Percentiles rank a stretch among this genome's conserved stretches.
Evolutionary conservation across 2,329 filamentous ascomycete genomes (phyloP).

Genomic region (Erysiphe neolycopersici): DNA sequence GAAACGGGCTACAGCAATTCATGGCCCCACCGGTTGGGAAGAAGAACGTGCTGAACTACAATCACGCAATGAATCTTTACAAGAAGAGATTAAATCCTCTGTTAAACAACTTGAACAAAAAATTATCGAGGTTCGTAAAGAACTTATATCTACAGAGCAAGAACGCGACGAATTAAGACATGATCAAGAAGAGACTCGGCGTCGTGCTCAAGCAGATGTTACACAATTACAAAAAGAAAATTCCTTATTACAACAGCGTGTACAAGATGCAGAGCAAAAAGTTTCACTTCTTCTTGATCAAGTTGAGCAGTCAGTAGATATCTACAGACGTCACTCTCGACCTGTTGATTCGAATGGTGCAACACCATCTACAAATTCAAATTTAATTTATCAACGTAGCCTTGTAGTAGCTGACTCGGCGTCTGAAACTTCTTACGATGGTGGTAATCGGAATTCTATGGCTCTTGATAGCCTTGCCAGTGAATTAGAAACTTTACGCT

Average conservation of each 20-base stretch:
- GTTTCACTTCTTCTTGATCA: constrained; percentile 84
- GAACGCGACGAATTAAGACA: constrained; percentile 43
- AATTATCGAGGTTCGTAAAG: constrained; percentile 37
- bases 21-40: constrained; percentile 41
- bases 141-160: constrained; percentile 35
- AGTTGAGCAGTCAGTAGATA: constrained; percentile 79
- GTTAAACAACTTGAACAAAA: constrained; percentile 44
- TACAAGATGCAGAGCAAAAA: constrained; percentile 72
- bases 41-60: constrained; percentile 41
- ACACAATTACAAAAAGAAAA: constrained; percentile 71
- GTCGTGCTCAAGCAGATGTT: constrained; percentile 37
- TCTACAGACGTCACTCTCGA: constrained; percentile 58
- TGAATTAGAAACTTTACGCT: constrained; percentile 72
- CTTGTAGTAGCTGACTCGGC: constrained; percentile 24
- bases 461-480: constrained; percentile 77
- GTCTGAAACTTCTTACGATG: constrained; percentile 27
- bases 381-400: constrained; percentile 14
- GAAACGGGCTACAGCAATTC: constrained; percentile 20
- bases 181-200: constrained; percentile 24
- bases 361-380: constrained; percentile 10
- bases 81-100: constrained; percentile 39
- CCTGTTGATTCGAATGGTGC: constrained; percentile 18
- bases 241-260: constrained; percentile 50
- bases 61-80: constrained; percentile 38
- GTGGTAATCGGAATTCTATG: constrained; percentile 29